Conservation (phyloP, 2,329 filamentous ascomycete genomes). For the Aspergillus sp. region DNA sequence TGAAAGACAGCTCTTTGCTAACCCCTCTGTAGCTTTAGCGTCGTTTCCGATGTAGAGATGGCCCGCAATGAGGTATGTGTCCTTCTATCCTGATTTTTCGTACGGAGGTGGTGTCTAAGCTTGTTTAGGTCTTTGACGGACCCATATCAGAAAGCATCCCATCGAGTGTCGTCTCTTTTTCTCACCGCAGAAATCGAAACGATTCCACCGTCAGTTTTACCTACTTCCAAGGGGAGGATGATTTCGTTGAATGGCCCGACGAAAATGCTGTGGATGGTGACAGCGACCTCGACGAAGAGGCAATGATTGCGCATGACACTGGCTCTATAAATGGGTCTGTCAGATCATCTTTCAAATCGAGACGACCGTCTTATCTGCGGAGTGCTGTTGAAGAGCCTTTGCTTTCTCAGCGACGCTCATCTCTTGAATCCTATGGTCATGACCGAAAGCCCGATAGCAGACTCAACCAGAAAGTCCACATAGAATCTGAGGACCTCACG, state of each 20-base stretch:
- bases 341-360: constrained; percentile 29
- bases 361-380: constrained; percentile 36
- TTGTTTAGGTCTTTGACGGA: constrained; percentile 71
- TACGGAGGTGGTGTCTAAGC: constrained; percentile 8
- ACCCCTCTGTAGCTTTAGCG: constrained; percentile 55
- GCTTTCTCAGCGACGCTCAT: constrained; percentile 69
- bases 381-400: constrained; percentile 56
- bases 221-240: constrained; percentile 74
- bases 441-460: constrained; percentile 60
- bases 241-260: constrained; percentile 50
- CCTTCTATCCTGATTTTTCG: constrained; percentile 1
- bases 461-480: constrained; percentile 85
- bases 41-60: constrained; percentile 98
- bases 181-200: constrained; percentile 74
- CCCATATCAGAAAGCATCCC: constrained; percentile 95
- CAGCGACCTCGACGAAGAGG: constrained; percentile 41
- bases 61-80: constrained; percentile 79
- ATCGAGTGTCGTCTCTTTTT: constrained; percentile 87
- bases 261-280: constrained; percentile 47
- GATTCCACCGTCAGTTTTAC: constrained; percentile 87
- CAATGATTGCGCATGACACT: constrained; percentile 38
- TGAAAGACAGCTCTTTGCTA: constrained; percentile 17
- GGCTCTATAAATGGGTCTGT: constrained; percentile 35
- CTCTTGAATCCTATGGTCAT: constrained; percentile 62
- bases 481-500: constrained; percentile 88